Percentiles rank a stretch among this genome's conserved stretches.
phyloP scores from a whole-genome alignment of 2,329 filamentous ascomycete genomes.

The Fusarium sp. region DNA sequence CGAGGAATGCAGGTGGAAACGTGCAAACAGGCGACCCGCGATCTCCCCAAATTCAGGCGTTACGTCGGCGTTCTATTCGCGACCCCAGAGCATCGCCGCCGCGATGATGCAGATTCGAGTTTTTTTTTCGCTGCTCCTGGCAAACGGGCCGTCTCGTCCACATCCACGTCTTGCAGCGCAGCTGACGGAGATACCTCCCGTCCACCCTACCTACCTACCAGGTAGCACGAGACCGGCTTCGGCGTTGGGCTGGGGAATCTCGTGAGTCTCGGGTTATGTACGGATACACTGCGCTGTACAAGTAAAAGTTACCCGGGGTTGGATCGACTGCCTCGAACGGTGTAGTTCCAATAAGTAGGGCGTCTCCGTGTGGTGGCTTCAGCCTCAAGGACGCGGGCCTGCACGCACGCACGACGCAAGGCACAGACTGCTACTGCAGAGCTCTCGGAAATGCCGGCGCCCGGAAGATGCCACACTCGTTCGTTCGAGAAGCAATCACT shows the following conservation, averaged over 20 bases:
- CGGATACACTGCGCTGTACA: neutral
- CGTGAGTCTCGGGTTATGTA: slow-evolving; percentile 8
- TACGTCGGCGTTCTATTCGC: slow-evolving; percentile 4
- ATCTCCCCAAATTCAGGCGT: slow-evolving; percentile 1
- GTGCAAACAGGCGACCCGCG: neutral
- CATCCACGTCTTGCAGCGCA: slow-evolving; percentile 7
- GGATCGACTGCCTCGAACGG: slow-evolving; percentile 8
- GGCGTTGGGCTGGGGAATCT: slow-evolving; percentile 2
- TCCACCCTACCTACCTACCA: slow-evolving; percentile 4
- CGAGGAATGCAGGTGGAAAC: neutral
- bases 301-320: neutral
- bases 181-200: slow-evolving; percentile 15
- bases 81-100: neutral
- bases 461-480: neutral
- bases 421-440: neutral
- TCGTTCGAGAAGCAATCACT: slow-evolving; percentile 14
- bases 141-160: slow-evolving; percentile 34
- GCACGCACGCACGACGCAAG: slow-evolving; percentile 6
- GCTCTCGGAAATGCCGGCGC: slow-evolving; percentile 14
- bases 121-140: neutral
- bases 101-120: neutral
- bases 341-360: slow-evolving; percentile 24
- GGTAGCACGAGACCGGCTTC: slow-evolving; percentile 4
- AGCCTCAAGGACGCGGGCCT: slow-evolving; percentile 8
- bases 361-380: slow-evolving; percentile 25